These are phyloP conservation scores for Collybiopsis luxurians DNA, from an alignment of 768 basidiomycete genomes.

Conservation along the genomic window DNA sequence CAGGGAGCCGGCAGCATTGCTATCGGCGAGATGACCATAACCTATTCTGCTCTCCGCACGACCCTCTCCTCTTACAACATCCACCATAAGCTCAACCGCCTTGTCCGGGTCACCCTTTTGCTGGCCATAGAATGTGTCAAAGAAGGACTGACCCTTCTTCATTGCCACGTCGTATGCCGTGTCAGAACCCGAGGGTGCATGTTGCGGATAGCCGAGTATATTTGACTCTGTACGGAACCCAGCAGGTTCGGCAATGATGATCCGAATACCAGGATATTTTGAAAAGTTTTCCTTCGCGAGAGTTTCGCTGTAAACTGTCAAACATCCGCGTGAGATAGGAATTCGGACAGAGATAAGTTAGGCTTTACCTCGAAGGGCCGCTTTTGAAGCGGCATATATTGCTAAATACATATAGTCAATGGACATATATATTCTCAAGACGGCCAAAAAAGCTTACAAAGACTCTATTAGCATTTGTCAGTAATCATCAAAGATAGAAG, in stretches of 20 bases:
- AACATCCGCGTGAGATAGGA: not conserved
- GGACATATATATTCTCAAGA: too few species aligned
- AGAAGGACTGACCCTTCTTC: constrained; percentile 7
- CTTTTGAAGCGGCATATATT: constrained; percentile 22
- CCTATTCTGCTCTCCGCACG: constrained; percentile 7
- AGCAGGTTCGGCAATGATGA: not conserved
- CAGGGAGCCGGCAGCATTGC: not conserved
- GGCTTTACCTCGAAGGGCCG: not conserved
- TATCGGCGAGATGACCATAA: too few species aligned
- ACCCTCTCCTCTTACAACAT: constrained; percentile 32
- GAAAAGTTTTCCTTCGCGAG: not conserved
- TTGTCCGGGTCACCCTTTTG: constrained; percentile 27
- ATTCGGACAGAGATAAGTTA: too few species aligned
- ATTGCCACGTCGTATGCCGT: not conserved
- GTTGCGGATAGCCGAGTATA: constrained; percentile 18
- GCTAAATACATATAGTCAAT: constrained; percentile 24
- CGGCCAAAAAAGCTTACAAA: constrained; percentile 3
- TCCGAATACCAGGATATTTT: constrained; percentile 9
- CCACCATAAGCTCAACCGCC: constrained; percentile 27
- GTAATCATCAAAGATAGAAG: not conserved
- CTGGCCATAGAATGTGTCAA: constrained; percentile 11
- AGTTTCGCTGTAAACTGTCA: constrained; percentile 6
- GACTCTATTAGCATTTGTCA: not conserved
- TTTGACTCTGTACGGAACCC: not conserved
- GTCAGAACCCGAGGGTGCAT: not conserved